Evolutionary conservation across 371 early-diverging fungal genomes (phyloP).

Genomic region (Smittium culicis): DNA sequence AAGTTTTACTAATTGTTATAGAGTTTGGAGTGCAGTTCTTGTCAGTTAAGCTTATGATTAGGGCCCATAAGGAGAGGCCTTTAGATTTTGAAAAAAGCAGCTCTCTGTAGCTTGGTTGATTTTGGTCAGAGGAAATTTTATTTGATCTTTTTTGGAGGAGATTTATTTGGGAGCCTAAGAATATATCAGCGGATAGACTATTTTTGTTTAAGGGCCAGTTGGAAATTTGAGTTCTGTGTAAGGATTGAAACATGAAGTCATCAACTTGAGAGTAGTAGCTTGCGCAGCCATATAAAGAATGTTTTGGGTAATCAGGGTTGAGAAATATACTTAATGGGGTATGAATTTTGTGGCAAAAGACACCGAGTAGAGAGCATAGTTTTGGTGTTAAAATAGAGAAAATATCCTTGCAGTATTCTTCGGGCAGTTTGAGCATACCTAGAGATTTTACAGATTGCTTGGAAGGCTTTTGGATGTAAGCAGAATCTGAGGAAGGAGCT

Average conservation of each 20-base stretch:
- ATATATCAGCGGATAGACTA: conserved; percentile 10
- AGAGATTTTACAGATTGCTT: not conserved
- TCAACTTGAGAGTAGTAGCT: not conserved
- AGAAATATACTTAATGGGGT: not conserved
- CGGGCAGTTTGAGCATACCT: not conserved
- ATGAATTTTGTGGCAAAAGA: not conserved
- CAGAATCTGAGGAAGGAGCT: not conserved
- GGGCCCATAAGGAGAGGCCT: conserved; percentile 24
- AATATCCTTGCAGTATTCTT: not conserved
- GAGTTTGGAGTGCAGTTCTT: conserved; percentile 33
- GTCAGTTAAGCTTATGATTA: conserved; percentile 28
- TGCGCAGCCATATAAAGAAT: not conserved
- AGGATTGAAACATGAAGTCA: not conserved
- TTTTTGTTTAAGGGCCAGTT: conserved; percentile 9
- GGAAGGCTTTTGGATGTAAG: not conserved
- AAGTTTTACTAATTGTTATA: conserved; percentile 36
- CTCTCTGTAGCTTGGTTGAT: not conserved
- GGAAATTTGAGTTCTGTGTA: not conserved
- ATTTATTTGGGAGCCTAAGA: conserved; percentile 1
- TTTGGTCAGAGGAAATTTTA: not conserved
- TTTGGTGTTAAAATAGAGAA: not conserved
- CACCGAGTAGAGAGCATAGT: not conserved
- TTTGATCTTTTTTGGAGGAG: not conserved
- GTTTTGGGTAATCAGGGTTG: not conserved
- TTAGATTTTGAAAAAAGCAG: conserved; percentile 4